Conservation (phyloP, 1,284 basidiomycete genomes). For the Vanrija pseudolonga region DNA sequence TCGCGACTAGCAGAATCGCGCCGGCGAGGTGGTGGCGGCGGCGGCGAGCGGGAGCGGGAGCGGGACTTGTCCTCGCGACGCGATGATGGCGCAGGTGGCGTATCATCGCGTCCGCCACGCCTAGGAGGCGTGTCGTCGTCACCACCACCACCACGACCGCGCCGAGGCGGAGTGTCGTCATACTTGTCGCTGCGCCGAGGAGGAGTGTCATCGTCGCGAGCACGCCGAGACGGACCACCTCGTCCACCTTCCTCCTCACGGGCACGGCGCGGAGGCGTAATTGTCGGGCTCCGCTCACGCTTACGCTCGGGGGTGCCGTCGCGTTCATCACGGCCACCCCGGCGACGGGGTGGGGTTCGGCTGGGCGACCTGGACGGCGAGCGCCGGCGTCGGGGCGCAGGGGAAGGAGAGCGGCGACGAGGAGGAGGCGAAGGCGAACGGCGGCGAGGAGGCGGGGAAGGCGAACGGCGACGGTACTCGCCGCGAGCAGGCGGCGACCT, state of each 20-base stretch:
- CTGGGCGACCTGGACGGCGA: neutral
- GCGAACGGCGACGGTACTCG: neutral
- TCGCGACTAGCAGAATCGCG: neutral
- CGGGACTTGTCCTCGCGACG: neutral
- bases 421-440: no score
- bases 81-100: neutral
- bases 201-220: constrained; percentile 5
- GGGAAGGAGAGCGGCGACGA: neutral
- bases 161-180: neutral
- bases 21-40: neutral
- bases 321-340: neutral
- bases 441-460: neutral
- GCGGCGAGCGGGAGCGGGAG: constrained; percentile 4
- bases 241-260: constrained; percentile 7
- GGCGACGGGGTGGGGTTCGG: neutral
- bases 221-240: neutral
- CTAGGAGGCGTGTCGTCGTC: constrained; percentile 1
- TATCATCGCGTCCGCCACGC: neutral
- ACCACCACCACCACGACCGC: neutral
- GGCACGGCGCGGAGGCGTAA: neutral
- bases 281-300: neutral
- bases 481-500: neutral
- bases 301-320: neutral
- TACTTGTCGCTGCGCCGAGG: constrained; percentile 1
- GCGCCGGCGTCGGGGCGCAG: neutral